Conservation (phyloP, 805 yeast species). For the Metschnikowia santaceciliae region DNA sequence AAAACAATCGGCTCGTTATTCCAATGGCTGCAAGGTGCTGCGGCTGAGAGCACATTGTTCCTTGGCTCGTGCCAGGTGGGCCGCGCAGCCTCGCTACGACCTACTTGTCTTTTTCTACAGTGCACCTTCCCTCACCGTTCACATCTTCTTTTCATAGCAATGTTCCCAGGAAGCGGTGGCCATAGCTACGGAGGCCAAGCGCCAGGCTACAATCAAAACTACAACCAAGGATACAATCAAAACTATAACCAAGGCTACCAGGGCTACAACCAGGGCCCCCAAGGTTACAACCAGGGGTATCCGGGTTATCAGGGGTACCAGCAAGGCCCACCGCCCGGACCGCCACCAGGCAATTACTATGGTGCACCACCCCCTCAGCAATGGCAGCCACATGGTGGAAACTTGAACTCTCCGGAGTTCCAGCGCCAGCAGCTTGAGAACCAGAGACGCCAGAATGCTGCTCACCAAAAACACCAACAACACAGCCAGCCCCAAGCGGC, state of each 20-base stretch:
- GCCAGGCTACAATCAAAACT: constrained; percentile 9
- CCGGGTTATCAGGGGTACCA: constrained; percentile 2
- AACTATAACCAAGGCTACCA: constrained; percentile 8
- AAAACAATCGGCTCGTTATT: not conserved
- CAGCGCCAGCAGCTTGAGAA: constrained; percentile 16
- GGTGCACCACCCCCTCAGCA: constrained; percentile 17
- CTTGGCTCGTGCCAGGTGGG: not conserved
- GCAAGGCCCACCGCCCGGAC: constrained; percentile 8
- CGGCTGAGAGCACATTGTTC: not conserved
- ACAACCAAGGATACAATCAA: constrained; percentile 10
- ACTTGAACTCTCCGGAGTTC: constrained; percentile 16
- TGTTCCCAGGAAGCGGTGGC: constrained; percentile 26
- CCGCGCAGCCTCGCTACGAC: not conserved
- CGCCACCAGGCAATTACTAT: constrained; percentile 21
- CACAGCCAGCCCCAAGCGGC: constrained; percentile 17
- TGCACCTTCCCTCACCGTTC: not conserved
- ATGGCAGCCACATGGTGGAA: constrained; percentile 14
- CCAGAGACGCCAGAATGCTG: constrained; percentile 17
- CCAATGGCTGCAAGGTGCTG: constrained; percentile 2
- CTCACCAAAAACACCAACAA: constrained; percentile 7
- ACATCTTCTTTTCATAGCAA: constrained; percentile 3
- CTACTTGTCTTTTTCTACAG: not conserved
- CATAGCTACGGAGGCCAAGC: constrained; percentile 15
- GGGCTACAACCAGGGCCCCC: constrained; percentile 6
- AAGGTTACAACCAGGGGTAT: not conserved